Percentiles rank a stretch among this genome's conserved stretches.
Evolutionary conservation across 2,329 filamentous ascomycete species (phyloP).

Genomic region (Harringtonia aguacate): DNA sequence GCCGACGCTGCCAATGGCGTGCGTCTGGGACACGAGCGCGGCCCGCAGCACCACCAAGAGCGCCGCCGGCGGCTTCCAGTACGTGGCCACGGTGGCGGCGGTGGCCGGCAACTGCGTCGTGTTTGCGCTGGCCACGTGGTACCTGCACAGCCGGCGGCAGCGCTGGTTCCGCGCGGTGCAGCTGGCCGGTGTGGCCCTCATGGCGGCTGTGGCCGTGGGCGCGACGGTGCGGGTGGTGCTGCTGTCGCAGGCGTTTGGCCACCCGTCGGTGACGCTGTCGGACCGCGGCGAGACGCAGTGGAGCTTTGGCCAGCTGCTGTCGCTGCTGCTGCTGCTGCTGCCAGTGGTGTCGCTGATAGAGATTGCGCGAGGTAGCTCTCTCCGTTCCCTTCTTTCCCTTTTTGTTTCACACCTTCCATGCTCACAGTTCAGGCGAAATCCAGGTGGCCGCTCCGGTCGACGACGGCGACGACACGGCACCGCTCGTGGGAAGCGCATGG

Average conservation of each 20-base stretch:
- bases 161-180: conserved; percentile 45
- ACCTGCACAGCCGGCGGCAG: conserved; percentile 45
- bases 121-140: conserved; percentile 52
- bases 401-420: not conserved
- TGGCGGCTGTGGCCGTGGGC: conserved; percentile 45
- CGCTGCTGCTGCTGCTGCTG: conserved; percentile 47
- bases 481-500: conserved; percentile 22
- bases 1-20: conserved; percentile 45
- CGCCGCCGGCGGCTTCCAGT: conserved; percentile 28
- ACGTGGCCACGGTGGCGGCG: conserved; percentile 49
- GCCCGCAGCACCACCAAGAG: conserved; percentile 13
- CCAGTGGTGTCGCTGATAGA: conserved; percentile 50
- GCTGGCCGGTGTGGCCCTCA: conserved; percentile 41
- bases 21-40: conserved; percentile 37
- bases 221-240: conserved; percentile 46
- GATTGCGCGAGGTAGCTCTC: conserved; percentile 25
- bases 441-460: conserved; percentile 30
- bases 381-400: not conserved
- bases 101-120: conserved; percentile 48
- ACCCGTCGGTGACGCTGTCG: conserved; percentile 34
- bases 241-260: conserved; percentile 50
- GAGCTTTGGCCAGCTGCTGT: conserved; percentile 54
- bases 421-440: conserved; percentile 32
- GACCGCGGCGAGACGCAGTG: conserved; percentile 45
- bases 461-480: conserved; percentile 11